These are phyloP conservation scores for Hemileccinum impolitum DNA, from an alignment of 768 basidiomycete species.

Conservation along the genomic window DNA sequence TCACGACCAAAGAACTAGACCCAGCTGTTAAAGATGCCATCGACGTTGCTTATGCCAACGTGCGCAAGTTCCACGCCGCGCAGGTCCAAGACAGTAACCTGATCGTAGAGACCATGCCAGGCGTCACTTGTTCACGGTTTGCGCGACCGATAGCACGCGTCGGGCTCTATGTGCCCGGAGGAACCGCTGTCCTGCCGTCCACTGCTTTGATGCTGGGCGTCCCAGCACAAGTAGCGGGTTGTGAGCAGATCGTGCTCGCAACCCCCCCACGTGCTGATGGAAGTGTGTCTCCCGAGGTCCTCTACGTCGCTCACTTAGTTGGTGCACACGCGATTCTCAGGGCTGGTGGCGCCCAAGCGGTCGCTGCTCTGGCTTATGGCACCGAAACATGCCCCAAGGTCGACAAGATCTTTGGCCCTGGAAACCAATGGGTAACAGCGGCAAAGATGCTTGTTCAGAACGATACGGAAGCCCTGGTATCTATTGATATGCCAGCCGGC, in stretches of 20 bases:
- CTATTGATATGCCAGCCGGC: conserved; percentile 99
- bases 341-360: conserved; percentile 95
- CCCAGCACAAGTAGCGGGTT: conserved; percentile 96
- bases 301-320: conserved; percentile 91
- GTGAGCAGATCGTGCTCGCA: conserved; percentile 86
- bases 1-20: conserved; percentile 50
- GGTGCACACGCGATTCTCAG: conserved; percentile 89
- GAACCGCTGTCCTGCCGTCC: conserved; percentile 92
- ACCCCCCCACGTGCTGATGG: conserved; percentile 96
- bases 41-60: conserved; percentile 86
- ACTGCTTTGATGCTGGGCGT: conserved; percentile 98
- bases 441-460: conserved; percentile 99
- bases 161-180: conserved; percentile 95
- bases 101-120: conserved; percentile 95
- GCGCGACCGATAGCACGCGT: conserved; percentile 94
- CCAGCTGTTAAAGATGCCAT: conserved; percentile 74
- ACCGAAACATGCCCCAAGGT: conserved; percentile 95
- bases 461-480: conserved; percentile 92
- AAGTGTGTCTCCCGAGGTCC: conserved; percentile 91
- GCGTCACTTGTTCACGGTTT: conserved; percentile 93
- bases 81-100: conserved; percentile 72
- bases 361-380: conserved; percentile 95
- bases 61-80: conserved; percentile 87
- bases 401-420: conserved; percentile 98
- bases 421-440: conserved; percentile 99